phyloP scores from a whole-genome alignment of 2,329 filamentous ascomycete genomes.

The Fusarium algeriense region DNA sequence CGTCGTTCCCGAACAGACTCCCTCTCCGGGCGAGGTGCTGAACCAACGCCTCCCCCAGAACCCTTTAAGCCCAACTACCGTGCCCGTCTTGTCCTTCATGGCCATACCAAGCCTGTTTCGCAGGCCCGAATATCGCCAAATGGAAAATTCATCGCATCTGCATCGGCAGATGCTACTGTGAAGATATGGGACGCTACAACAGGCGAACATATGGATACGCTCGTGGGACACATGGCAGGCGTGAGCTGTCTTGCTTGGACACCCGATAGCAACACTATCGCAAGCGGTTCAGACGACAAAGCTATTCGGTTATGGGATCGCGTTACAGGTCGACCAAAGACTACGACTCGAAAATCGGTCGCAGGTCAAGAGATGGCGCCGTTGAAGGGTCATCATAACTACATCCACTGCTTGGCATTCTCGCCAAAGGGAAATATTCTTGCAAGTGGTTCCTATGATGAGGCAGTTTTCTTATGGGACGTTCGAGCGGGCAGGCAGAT shows the following conservation, averaged over 20 bases:
- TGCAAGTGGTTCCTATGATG: slow-evolving; percentile 94
- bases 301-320: slow-evolving; percentile 92
- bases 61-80: slow-evolving; percentile 74
- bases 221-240: slow-evolving; percentile 93
- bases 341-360: slow-evolving; percentile 55
- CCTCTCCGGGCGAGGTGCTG: slow-evolving; percentile 43
- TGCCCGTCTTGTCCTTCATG: slow-evolving; percentile 77
- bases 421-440: slow-evolving; percentile 99
- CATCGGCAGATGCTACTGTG: slow-evolving; percentile 88
- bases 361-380: slow-evolving; percentile 62
- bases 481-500: slow-evolving; percentile 88
- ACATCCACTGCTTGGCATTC: slow-evolving; percentile 93
- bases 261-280: slow-evolving; percentile 87
- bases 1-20: slow-evolving; percentile 50
- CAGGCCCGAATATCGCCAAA: slow-evolving; percentile 93
- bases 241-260: slow-evolving; percentile 95
- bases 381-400: slow-evolving; percentile 92
- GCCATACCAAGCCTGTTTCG: slow-evolving; percentile 83
- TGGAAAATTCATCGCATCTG: slow-evolving; percentile 88
- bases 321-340: slow-evolving; percentile 68
- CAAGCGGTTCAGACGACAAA: slow-evolving; percentile 96
- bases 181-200: slow-evolving; percentile 90
- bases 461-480: slow-evolving; percentile 98
- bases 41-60: slow-evolving; percentile 58
- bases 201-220: slow-evolving; percentile 84